These are phyloP conservation scores for Aspergillus conjunctus DNA, from an alignment of 495 filamentous ascomycete genomes.

Conservation along the genomic window DNA sequence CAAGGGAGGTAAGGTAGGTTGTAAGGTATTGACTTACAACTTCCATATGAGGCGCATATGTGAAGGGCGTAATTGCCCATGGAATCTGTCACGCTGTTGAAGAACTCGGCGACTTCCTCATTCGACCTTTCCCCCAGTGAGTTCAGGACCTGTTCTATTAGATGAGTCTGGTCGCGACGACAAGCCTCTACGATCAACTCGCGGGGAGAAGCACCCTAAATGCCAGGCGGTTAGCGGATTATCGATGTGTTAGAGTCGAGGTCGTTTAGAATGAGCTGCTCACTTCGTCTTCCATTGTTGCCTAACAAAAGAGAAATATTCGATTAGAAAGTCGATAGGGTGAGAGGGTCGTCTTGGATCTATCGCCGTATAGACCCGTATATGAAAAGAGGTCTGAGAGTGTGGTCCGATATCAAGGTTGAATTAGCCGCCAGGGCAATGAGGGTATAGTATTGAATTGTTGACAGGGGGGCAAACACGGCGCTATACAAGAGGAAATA, in stretches of 20 bases:
- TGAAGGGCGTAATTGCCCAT: conserved; percentile 88
- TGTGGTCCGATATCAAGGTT: background rate
- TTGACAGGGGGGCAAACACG: background rate
- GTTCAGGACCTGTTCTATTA: conserved; percentile 65
- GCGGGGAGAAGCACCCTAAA: conserved; percentile 78
- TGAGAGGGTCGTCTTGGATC: background rate
- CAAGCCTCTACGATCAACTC: conserved; percentile 92
- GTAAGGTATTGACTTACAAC: conserved; percentile 62
- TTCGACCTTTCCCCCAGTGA: conserved; percentile 47
- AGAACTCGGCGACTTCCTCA: conserved; percentile 63
- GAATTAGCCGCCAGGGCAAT: conserved; percentile 1
- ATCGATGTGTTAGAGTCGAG: conserved; percentile 3
- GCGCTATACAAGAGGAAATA: background rate
- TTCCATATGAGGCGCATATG: conserved; percentile 81
- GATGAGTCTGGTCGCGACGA: conserved; percentile 85
- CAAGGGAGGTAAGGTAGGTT: background rate
- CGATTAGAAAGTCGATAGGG: background rate
- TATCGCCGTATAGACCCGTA: background rate
- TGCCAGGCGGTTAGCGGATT: conserved; percentile 6
- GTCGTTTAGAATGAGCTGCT: background rate
- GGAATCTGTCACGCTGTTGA: conserved; percentile 82
- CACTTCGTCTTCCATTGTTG: conserved; percentile 50
- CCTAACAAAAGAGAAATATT: conserved; percentile 4
- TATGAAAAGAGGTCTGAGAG: background rate
- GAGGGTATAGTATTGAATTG: background rate